These are phyloP conservation scores for Podospora conica DNA, from an alignment of 495 filamentous ascomycete genomes.

Conservation along the genomic window DNA sequence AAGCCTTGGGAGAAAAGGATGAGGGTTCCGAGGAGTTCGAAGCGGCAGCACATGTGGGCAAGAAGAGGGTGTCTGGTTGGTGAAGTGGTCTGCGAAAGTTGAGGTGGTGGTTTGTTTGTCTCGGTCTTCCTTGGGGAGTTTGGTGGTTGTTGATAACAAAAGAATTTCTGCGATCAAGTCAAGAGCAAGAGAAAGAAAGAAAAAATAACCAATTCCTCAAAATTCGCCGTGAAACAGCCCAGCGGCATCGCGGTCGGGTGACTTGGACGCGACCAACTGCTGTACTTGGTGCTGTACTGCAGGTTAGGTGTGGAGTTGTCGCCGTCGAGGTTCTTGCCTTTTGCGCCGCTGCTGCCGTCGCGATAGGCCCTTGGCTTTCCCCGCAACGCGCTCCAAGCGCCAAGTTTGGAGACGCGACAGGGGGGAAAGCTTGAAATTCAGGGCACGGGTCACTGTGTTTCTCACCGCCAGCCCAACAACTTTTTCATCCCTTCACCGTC, in stretches of 20 bases:
- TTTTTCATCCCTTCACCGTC: background rate
- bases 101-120: background rate
- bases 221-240: background rate
- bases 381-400: constrained; percentile 4
- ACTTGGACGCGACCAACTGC: background rate
- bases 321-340: background rate
- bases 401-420: constrained; percentile 6
- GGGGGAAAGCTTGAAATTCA: background rate
- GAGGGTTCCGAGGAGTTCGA: constrained; percentile 44
- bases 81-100: background rate
- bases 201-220: background rate
- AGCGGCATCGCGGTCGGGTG: background rate
- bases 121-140: background rate
- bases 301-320: background rate
- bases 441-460: background rate
- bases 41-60: constrained; percentile 38
- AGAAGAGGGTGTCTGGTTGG: background rate
- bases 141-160: no score
- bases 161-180: background rate
- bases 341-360: no score
- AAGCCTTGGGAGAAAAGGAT: constrained; percentile 42
- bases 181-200: background rate
- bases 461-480: background rate
- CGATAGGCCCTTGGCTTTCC: background rate
- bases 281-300: no score